Evolutionary conservation across 768 basidiomycete genomes (phyloP), one percentile per base, ranked within the genome.

Genomic region (Calocybe indica): DNA sequence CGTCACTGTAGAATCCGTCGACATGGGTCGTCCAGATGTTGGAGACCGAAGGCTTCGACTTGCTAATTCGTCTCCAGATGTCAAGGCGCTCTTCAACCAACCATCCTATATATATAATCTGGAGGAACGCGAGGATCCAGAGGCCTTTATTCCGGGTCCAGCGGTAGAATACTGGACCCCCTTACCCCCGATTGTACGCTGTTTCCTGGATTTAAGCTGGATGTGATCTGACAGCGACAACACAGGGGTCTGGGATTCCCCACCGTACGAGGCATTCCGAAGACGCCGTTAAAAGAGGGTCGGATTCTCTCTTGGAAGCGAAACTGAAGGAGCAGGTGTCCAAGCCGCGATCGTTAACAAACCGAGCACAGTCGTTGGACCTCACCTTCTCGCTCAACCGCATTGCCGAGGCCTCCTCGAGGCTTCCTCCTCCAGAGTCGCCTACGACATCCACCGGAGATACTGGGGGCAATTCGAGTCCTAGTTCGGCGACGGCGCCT

Each of bases 81-180:
- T 98, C 48, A 96, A 95, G 65, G 92, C 94, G 0, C 62, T 98
- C 56, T 96, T 98, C 70, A 88, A 93, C 59, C 81, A 85, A 0
- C 85, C 89, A 14, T 76, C 86, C 4, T 90, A 89, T 56, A 83
- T 88, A 45, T 92, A 89, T 56, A 82, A 88, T 58, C 68, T 88
- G 9, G 86, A 90, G 50, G 80, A 85, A 49, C 81, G 76, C 12
- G 79, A 86, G 46, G 86, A 85, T 50, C 65, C 73, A 33, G 83
- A 82, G 51, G 78, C 71, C 37, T 86, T 82, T 58, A 66, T 80
- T 3, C 74, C 76, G 22, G 76, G 70, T 14, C 65, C 74, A 22
- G 70, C 75, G 35, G 71, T 72, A 41, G 88, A 90, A 49, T 87
- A 88, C 56, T 89, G 86, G 87, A 79, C 83, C 13, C 83, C 83